Evolutionary conservation across 2,329 filamentous ascomycete genomes (phyloP).

Genomic region (Claviceps sp.): DNA sequence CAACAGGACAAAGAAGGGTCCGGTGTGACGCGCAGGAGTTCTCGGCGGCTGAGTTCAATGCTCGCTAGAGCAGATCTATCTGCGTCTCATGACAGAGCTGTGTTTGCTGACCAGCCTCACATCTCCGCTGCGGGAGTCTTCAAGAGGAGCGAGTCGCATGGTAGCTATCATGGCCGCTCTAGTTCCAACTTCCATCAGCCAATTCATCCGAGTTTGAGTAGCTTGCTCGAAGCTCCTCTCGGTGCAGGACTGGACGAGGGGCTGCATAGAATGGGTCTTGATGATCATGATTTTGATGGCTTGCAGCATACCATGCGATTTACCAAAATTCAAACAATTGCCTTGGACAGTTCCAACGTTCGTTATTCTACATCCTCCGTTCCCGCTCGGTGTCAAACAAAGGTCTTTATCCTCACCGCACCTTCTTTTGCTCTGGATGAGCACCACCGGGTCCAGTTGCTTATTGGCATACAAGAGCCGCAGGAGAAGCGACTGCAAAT

Average conservation of each 20-base stretch:
- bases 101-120: slow-evolving; percentile 57
- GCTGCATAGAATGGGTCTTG: slow-evolving; percentile 58
- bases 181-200: slow-evolving; percentile 31
- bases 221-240: slow-evolving; percentile 53
- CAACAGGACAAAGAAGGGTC: slow-evolving; percentile 44
- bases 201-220: slow-evolving; percentile 40
- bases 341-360: slow-evolving; percentile 47
- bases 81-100: slow-evolving; percentile 65
- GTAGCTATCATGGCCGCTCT: slow-evolving; percentile 26
- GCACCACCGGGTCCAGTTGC: slow-evolving; percentile 38
- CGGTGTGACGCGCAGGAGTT: slow-evolving; percentile 44
- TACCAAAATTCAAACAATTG: slow-evolving; percentile 54
- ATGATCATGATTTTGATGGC: slow-evolving; percentile 59
- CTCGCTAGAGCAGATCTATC: slow-evolving; percentile 78
- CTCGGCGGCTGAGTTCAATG: slow-evolving; percentile 79
- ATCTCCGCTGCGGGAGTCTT: slow-evolving; percentile 28
- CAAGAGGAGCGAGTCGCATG: slow-evolving; percentile 60
- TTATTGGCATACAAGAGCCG: slow-evolving; percentile 58
- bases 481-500: slow-evolving; percentile 55
- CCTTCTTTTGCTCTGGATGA: slow-evolving; percentile 42
- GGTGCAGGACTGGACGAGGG: slow-evolving; percentile 60
- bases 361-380: slow-evolving; percentile 44
- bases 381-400: slow-evolving; percentile 40
- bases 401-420: slow-evolving; percentile 54
- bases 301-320: slow-evolving; percentile 61